Percentiles rank a stretch among this genome's conserved stretches.
Conservation (phyloP, 164 flowering plant species). For the Aristolochia californica region DNA sequence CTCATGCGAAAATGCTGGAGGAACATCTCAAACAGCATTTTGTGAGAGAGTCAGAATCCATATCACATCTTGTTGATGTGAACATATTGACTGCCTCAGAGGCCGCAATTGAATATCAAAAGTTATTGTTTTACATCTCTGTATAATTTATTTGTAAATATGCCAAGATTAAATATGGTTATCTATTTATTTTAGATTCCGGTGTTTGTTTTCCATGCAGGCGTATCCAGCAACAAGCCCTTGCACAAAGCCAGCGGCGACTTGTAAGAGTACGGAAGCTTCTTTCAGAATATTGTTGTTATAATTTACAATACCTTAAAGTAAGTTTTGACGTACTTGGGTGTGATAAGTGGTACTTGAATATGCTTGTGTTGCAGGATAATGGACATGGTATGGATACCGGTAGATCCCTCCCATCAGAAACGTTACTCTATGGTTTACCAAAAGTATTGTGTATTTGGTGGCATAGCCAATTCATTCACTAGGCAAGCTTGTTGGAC, state of each 20-base stretch:
- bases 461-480: slow-evolving; percentile 50
- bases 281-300: not conserved
- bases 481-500: slow-evolving; percentile 62
- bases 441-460: slow-evolving; percentile 3
- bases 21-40: not conserved
- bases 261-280: not conserved
- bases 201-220: not conserved
- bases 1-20: not conserved
- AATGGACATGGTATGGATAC: not conserved
- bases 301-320: not conserved
- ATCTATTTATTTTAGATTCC: not conserved
- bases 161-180: not conserved
- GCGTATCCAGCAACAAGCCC: not conserved
- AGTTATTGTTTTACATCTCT: not conserved
- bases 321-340: slow-evolving; percentile 2
- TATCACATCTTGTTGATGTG: not conserved
- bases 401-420: not conserved
- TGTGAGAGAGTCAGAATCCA: not conserved
- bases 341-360: not conserved
- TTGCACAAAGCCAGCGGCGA: not conserved
- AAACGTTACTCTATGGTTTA: not conserved
- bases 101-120: not conserved
- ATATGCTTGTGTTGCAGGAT: not conserved
- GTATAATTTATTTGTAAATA: not conserved
- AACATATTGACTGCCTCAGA: not conserved